phyloP scores from a whole-genome alignment of 495 filamentous ascomycete genomes.

The Tirmania nivea region DNA sequence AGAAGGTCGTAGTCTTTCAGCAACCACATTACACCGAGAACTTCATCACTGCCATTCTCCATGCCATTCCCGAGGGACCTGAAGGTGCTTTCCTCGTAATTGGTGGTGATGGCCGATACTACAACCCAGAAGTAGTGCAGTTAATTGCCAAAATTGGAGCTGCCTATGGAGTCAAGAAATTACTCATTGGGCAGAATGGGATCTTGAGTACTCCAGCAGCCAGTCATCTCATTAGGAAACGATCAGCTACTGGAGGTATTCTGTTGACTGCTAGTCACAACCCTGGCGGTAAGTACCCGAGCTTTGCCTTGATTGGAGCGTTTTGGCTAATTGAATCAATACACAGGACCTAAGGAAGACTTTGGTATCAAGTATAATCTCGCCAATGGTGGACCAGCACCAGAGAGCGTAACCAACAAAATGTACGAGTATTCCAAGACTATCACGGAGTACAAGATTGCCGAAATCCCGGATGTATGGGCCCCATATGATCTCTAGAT shows the following conservation, averaged over 20 bases:
- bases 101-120: constrained; percentile 91
- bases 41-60: constrained; percentile 78
- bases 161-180: constrained; percentile 97
- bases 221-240: constrained; percentile 81
- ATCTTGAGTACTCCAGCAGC: constrained; percentile 92
- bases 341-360: constrained; percentile 65
- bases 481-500: background rate
- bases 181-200: constrained; percentile 83
- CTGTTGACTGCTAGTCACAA: constrained; percentile 95
- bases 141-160: constrained; percentile 92
- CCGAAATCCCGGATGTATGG: constrained; percentile 48
- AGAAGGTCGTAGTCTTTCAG: constrained; percentile 97
- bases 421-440: constrained; percentile 80
- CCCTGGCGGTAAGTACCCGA: constrained; percentile 55
- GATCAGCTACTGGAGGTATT: constrained; percentile 87
- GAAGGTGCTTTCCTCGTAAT: constrained; percentile 82
- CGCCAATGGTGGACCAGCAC: constrained; percentile 81
- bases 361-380: constrained; percentile 99
- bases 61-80: constrained; percentile 87
- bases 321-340: background rate
- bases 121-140: constrained; percentile 89
- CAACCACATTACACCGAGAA: constrained; percentile 86
- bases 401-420: constrained; percentile 90
- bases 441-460: constrained; percentile 76
- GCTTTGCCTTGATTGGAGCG: background rate